Conservation (phyloP, 148 eudicot species). For the Silene uniflora region DNA sequence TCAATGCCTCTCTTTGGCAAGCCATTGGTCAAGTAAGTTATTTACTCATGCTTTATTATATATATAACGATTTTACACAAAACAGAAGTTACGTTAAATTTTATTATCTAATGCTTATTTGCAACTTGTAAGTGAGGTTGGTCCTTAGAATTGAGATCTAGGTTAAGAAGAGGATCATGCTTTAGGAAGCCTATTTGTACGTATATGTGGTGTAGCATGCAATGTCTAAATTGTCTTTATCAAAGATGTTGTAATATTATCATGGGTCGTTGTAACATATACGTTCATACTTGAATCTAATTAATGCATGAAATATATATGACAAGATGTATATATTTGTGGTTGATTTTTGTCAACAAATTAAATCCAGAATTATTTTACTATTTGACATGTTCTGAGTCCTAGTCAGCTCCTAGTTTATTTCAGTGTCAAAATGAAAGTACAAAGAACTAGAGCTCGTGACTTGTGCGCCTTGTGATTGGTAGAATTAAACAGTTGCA, state of each 20-base stretch:
- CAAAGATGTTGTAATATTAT: background rate
- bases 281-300: background rate
- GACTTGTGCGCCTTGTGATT: constrained; percentile 12
- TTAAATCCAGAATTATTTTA: background rate
- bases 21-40: constrained; percentile 73
- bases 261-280: background rate
- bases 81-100: no score
- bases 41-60: background rate
- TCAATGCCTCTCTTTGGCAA: constrained; percentile 74
- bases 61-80: background rate
- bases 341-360: constrained; percentile 9
- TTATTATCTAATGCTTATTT: no score
- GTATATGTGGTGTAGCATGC: background rate
- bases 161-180: background rate
- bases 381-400: background rate
- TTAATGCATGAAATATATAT: background rate
- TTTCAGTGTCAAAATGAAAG: constrained; percentile 10
- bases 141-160: no score
- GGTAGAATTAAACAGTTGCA: background rate
- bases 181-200: background rate
- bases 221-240: background rate
- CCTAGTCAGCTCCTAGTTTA: background rate
- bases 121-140: no score
- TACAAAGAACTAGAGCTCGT: constrained; percentile 12
- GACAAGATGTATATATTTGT: background rate